These are phyloP conservation scores for Rickenella mellea DNA, from an alignment of 768 basidiomycete species.

Conservation along the genomic window DNA sequence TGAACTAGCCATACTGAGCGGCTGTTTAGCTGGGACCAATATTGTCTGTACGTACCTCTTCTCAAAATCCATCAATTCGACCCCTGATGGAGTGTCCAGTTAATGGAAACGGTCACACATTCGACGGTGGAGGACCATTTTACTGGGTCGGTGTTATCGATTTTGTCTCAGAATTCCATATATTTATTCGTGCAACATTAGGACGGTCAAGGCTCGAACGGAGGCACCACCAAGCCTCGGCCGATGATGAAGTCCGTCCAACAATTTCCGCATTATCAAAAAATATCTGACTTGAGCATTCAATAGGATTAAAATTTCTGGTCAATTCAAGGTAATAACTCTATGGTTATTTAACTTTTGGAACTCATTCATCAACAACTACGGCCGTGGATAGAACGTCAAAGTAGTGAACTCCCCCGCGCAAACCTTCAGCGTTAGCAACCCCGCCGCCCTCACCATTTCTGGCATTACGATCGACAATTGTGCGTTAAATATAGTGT, in stretches of 20 bases:
- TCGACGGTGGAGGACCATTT: constrained; percentile 32
- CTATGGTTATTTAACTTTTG: too few relatives aligned
- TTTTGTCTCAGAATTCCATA: not conserved
- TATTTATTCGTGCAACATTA: not conserved
- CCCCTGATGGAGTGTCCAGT: not conserved
- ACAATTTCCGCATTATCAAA: not conserved
- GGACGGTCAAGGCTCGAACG: constrained; percentile 14
- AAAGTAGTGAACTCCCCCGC: constrained; percentile 30
- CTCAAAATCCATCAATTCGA: not conserved
- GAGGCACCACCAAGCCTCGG: constrained; percentile 16
- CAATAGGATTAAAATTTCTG: constrained; percentile 29
- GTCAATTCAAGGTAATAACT: constrained; percentile 24
- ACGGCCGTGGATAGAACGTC: constrained; percentile 17
- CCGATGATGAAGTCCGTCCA: constrained; percentile 31
- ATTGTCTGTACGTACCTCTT: constrained; percentile 33
- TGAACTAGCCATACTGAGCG: not conserved
- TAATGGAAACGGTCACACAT: constrained; percentile 31
- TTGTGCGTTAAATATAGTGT: constrained; percentile 26
- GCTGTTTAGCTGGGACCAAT: constrained; percentile 28
- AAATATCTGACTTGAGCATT: not conserved
- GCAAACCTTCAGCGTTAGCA: constrained; percentile 21
- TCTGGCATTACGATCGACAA: constrained; percentile 42
- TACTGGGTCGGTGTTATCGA: constrained; percentile 27
- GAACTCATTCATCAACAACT: too few relatives aligned
- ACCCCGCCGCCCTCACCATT: constrained; percentile 27